Evolutionary conservation across 169 alveolate species (phyloP), one percentile per base, ranked within the genome.

Genomic region (Plasmodium gaboni): DNA sequence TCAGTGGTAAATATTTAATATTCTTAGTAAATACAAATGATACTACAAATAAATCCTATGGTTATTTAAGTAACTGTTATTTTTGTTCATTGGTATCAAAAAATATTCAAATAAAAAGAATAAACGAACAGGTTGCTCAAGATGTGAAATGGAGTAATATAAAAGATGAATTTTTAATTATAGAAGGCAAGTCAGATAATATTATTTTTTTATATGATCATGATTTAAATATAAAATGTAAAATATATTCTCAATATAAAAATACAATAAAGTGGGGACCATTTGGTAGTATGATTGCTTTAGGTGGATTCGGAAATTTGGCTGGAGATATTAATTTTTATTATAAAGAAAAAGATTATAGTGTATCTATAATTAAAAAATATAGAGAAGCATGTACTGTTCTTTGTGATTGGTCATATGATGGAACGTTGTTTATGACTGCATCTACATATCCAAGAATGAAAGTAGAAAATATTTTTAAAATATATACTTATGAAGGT

Each of bases 401-500:
- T 0, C 15, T 94, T 1, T 94, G 95, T 60, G 95, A 94, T 26
- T 94, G 96, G 96, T 94, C 96, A 5, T 46, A 51, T 19, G 96
- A 94, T 83, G 91, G 95, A n/a, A 69, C 88, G 0, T 87, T 88
- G 48, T 92, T 94, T 65, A 83, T 94, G 93, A 87, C 94, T 0
- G 96, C 96, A 2, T 94, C 96, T 0, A 94, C 96, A 2, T 94
- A 80, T 69, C 96, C 96, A 22, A 83, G 96, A 38, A 94, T 94
- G 96, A 94, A 94, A 61, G 96, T 94, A 22, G 96, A 94, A 61
- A 94, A 94, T 44, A 86, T 73, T 8, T 73, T 92, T 63, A 94
- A 94, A 64, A 92, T 94, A 2, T 94, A 91, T 61, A 94, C 88
- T 17, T 89, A 89, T 71, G 96, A 94, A 73, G 96, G 95, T 1